Evolutionary conservation across 148 eudicot species (phyloP), one percentile per base, ranked within the genome.

Genomic region (Pouteria glomerata): DNA sequence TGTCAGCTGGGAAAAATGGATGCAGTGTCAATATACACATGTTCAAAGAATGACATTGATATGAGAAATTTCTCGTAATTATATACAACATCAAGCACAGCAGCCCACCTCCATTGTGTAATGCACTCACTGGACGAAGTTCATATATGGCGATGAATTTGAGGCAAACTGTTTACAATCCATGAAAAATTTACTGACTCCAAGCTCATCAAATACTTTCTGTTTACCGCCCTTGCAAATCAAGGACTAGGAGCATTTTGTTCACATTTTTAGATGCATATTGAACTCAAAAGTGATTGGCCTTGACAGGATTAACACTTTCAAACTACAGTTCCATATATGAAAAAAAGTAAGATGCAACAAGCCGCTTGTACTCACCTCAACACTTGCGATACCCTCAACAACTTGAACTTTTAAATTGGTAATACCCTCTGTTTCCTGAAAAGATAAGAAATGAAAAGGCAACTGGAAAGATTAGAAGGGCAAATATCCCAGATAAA

Each of bases 361-460:
- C 57, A 41, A 73, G 50, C 34, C 30, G 53, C 30, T 44, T 3
- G 57, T 71, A 73, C 84, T 84, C 74, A 91, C 97, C 95, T 89
- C 89, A 69, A 91, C 91, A 69, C 77, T 89, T 56, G 93, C 97
- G 73, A 94, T 86, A 58, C 98, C 97, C 82, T 91, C 97, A 3
- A 79, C 82, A 71, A 90, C 83, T 69, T 77, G 80, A 72, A 91
- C 91, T 75, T 78, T 83, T 75, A 94, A 72, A 81, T 86, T 81
- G 70, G 90, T 61, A 56, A 94, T 77, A 55, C 97, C 98, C 62
- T 86, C 98, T n/a, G 82, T 69, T 76, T 74, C 97, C 97, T 91
- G 78, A 53, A 83, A 81, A 76, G 78, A 68, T 33, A 34, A 52
- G 3, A 68, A 19, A 56, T 45, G 19, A 37, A 45, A 24, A 52